Percentiles rank a stretch among this genome's conserved stretches.
Conservation (phyloP, 495 filamentous ascomycete species). For the Lophium mytilinum region DNA sequence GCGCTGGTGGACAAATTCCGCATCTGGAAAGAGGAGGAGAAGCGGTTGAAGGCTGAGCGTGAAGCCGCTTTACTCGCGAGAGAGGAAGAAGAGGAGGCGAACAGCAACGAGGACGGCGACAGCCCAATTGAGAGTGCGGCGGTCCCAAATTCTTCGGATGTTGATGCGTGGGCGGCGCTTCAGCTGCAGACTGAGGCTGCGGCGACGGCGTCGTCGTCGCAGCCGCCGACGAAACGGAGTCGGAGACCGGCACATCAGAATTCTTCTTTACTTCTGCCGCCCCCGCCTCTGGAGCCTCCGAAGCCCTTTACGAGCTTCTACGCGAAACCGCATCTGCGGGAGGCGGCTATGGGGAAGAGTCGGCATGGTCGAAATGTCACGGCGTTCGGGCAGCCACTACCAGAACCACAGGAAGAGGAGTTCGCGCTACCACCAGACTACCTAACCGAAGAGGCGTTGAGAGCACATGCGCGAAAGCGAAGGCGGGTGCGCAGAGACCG, state of each 20-base stretch:
- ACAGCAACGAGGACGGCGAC: constrained; percentile 23
- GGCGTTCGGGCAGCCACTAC: constrained; percentile 78
- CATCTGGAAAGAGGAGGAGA: constrained; percentile 84
- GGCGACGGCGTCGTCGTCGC: constrained; percentile 19
- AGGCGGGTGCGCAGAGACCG: constrained; percentile 31
- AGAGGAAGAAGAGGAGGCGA: constrained; percentile 30
- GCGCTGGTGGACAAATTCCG: constrained; percentile 78
- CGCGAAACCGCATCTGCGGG: constrained; percentile 64
- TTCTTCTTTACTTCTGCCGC: constrained; percentile 5
- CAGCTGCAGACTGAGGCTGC: constrained; percentile 68
- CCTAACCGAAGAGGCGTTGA: constrained; percentile 57
- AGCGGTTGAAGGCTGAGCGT: constrained; percentile 61
- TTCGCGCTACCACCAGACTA: constrained; percentile 69
- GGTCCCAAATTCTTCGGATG: constrained; percentile 56
- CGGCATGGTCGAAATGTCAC: constrained; percentile 46
- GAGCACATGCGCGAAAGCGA: constrained; percentile 55
- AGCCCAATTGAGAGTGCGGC: constrained; percentile 32
- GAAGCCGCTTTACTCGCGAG: constrained; percentile 43
- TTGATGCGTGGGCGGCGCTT: constrained; percentile 62
- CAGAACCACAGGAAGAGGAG: constrained; percentile 58
- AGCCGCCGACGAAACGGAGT: not conserved
- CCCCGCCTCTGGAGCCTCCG: constrained; percentile 31
- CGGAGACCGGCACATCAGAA: not conserved
- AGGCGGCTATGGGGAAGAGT: constrained; percentile 57
- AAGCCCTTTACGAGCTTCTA: constrained; percentile 84